Evolutionary conservation across 148 eudicot genomes (phyloP).

Genomic region (Fagopyrum esculentum): DNA sequence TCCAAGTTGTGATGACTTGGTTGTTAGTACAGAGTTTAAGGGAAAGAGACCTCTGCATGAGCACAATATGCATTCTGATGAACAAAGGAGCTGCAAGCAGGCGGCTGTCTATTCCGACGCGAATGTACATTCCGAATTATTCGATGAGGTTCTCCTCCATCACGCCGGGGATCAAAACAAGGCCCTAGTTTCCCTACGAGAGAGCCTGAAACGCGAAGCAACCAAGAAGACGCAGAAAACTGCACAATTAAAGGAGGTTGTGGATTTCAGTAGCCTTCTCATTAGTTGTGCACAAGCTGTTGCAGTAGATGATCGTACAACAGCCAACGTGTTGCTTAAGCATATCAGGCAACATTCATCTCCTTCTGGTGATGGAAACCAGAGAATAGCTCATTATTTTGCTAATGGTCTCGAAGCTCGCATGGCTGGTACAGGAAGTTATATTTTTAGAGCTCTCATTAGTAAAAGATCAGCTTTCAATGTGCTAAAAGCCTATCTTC

Average conservation of each 20-base stretch:
- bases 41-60: constrained; percentile 41
- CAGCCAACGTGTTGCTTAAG: constrained; percentile 38
- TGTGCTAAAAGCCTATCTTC: constrained; percentile 53
- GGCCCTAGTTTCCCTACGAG: constrained; percentile 33
- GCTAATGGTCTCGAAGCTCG: constrained; percentile 71
- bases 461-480: constrained; percentile 40
- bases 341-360: constrained; percentile 54
- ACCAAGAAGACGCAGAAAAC: constrained; percentile 26
- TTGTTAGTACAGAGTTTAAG: constrained; percentile 14
- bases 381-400: constrained; percentile 52
- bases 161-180: constrained; percentile 34
- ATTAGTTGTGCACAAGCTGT: constrained; percentile 64
- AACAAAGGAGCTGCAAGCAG: constrained; percentile 49
- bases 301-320: constrained; percentile 46
- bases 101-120: constrained; percentile 47
- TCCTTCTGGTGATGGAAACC: constrained; percentile 54
- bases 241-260: constrained; percentile 34
- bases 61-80: constrained; percentile 27
- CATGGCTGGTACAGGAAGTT: constrained; percentile 55
- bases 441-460: constrained; percentile 41
- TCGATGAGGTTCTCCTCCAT: constrained; percentile 51
- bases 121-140: constrained; percentile 41
- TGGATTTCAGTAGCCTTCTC: constrained; percentile 50
- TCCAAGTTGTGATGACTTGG: not conserved
- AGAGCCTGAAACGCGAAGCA: constrained; percentile 21